These are phyloP conservation scores for Blastobotrys chiropterorum DNA, from an alignment of 805 yeast species.

Conservation along the genomic window DNA sequence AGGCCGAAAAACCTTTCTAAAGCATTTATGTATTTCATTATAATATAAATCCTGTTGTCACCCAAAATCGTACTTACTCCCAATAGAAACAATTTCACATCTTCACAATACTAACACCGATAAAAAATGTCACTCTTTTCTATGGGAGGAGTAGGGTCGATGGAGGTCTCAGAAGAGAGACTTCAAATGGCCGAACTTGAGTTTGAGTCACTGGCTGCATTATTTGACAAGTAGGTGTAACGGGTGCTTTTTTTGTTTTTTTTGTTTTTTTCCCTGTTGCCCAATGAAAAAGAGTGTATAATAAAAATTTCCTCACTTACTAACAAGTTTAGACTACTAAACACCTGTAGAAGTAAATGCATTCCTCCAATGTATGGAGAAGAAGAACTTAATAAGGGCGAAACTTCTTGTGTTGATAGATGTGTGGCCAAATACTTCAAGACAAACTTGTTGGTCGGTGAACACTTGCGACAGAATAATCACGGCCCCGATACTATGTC, in stretches of 20 bases:
- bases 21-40: neutral
- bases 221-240: constrained; percentile 25
- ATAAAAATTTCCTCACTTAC: neutral
- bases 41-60: neutral
- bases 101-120: neutral
- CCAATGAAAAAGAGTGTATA: neutral
- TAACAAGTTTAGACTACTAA: constrained; percentile 38
- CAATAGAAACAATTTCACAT: neutral
- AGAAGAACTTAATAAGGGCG: constrained; percentile 71
- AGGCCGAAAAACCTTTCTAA: constrained; percentile 9
- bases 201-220: constrained; percentile 26
- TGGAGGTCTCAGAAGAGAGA: constrained; percentile 28
- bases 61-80: neutral
- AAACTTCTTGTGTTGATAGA: constrained; percentile 85
- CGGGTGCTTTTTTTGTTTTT: neutral
- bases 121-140: constrained; percentile 29
- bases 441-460: constrained; percentile 45
- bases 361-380: constrained; percentile 83
- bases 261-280: neutral
- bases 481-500: constrained; percentile 14
- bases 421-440: constrained; percentile 87
- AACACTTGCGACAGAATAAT: constrained; percentile 19
- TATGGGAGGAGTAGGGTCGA: constrained; percentile 24
- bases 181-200: constrained; percentile 32
- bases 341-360: constrained; percentile 68